Evolutionary conservation across 2,329 filamentous ascomycete genomes (phyloP).

Genomic region (Cephalotrichum gorgonifer): DNA sequence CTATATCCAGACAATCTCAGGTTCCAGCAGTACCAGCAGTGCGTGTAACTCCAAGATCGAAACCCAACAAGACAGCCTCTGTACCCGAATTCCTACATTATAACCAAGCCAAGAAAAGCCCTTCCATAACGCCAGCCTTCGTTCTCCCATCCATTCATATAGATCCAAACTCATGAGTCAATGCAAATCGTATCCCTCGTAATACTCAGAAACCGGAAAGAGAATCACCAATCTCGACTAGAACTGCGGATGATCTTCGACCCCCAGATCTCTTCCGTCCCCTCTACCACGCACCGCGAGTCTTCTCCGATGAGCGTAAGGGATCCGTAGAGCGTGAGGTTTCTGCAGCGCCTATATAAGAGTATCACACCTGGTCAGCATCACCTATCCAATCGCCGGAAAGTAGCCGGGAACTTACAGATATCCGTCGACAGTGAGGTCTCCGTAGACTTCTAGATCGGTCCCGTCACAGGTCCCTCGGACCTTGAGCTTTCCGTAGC

Average conservation of each 20-base stretch:
- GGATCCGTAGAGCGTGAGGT: constrained; percentile 32
- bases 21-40: too few species aligned
- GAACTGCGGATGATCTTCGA: constrained; percentile 29
- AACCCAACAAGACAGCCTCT: too few species aligned
- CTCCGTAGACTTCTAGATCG: constrained; percentile 36
- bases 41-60: too few species aligned
- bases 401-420: constrained; percentile 21
- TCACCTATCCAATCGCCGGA: neutral
- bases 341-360: constrained; percentile 25
- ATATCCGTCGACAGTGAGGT: constrained; percentile 31
- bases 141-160: neutral
- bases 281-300: constrained; percentile 32
- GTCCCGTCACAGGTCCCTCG: constrained; percentile 29
- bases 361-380: neutral
- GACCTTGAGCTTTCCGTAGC: constrained; percentile 34
- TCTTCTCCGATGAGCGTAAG: constrained; percentile 33
- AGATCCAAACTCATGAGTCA: neutral
- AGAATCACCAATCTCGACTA: constrained; percentile 24
- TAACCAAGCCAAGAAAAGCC: too few species aligned
- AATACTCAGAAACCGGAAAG: neutral
- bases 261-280: constrained; percentile 30
- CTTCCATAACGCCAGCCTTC: too few species aligned
- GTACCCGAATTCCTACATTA: too few species aligned
- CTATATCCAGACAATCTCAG: too few species aligned
- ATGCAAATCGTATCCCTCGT: neutral